Conservation (phyloP, 2,329 filamentous ascomycete species). For the Penicillium sp. region DNA sequence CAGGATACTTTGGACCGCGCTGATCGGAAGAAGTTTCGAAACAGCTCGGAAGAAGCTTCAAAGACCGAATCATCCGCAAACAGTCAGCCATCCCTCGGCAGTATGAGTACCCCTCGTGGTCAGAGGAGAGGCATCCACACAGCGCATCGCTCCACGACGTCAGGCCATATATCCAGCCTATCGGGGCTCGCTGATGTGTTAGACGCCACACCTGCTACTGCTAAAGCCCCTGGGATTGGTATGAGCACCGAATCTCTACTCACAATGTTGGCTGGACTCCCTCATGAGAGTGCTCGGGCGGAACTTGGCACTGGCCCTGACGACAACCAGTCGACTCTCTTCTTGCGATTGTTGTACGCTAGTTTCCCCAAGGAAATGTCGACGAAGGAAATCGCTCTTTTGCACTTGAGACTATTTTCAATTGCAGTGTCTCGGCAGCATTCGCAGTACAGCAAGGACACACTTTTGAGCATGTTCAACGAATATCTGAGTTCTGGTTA, state of each 20-base stretch:
- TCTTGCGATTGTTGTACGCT: slow-evolving; percentile 42
- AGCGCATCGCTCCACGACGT: slow-evolving; percentile 2
- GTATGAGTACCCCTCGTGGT: slow-evolving; percentile 18
- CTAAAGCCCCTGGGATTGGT: slow-evolving; percentile 8
- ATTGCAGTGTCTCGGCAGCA: slow-evolving; percentile 42
- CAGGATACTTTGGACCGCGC: slow-evolving; percentile 45
- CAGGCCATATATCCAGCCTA: too few relatives aligned
- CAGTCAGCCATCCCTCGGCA: slow-evolving; percentile 20
- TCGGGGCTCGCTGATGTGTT: too few relatives aligned
- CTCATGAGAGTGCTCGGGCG: slow-evolving; percentile 30
- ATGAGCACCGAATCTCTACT: slow-evolving; percentile 25
- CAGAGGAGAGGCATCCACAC: slow-evolving; percentile 33
- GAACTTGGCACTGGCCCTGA: slow-evolving; percentile 39
- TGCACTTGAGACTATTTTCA: slow-evolving; percentile 37
- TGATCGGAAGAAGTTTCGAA: slow-evolving; percentile 35
- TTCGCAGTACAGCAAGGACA: slow-evolving; percentile 35
- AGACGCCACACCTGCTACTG: background rate
- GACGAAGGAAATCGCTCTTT: slow-evolving; percentile 29
- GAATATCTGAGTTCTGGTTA: slow-evolving; percentile 36
- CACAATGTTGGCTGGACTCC: slow-evolving; percentile 29
- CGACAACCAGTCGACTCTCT: slow-evolving; percentile 43
- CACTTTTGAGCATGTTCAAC: slow-evolving; percentile 35
- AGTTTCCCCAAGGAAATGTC: slow-evolving; percentile 30
- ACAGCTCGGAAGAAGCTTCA: slow-evolving; percentile 27
- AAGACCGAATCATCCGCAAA: slow-evolving; percentile 20